Percentiles rank a stretch among this genome's conserved stretches.
Conservation (phyloP, 2,329 filamentous ascomycete genomes). For the Neocatenulostroma microsporum region DNA sequence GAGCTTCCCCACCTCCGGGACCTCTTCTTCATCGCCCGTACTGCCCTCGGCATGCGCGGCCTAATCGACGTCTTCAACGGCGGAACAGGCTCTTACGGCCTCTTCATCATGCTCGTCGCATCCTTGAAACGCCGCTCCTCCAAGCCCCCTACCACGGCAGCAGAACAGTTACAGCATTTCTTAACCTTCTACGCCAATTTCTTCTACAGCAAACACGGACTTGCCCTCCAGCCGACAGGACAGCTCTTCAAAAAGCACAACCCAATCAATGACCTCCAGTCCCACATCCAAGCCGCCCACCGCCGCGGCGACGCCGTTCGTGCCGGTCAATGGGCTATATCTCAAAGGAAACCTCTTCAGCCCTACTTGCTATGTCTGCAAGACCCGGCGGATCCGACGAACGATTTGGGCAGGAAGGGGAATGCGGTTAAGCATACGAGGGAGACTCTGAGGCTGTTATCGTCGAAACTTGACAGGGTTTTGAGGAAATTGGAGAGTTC, state of each 20-base stretch:
- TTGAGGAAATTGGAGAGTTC: neutral
- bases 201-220: conserved; percentile 39
- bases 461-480: neutral
- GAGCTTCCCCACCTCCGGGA: conserved; percentile 44
- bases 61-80: conserved; percentile 42
- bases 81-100: conserved; percentile 48
- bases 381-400: conserved; percentile 51
- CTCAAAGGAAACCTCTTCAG: conserved; percentile 27
- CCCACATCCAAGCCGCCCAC: conserved; percentile 10
- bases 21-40: conserved; percentile 45
- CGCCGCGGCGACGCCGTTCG: conserved; percentile 15
- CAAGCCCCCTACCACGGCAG: conserved; percentile 25
- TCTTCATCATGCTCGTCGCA: conserved; percentile 52
- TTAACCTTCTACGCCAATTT: conserved; percentile 44
- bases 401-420: conserved; percentile 48
- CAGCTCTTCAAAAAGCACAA: conserved; percentile 33
- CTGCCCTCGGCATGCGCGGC: conserved; percentile 43
- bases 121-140: conserved; percentile 35
- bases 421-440: conserved; percentile 45
- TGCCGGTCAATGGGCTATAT: conserved; percentile 32
- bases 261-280: neutral
- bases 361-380: conserved; percentile 47
- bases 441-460: conserved; percentile 21
- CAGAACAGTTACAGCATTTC: conserved; percentile 41
- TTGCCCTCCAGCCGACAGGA: conserved; percentile 38